Base-by-base conservation (phyloP, 768 basidiomycete genomes). In the Xerocomus brunneocitrinus region DNA sequence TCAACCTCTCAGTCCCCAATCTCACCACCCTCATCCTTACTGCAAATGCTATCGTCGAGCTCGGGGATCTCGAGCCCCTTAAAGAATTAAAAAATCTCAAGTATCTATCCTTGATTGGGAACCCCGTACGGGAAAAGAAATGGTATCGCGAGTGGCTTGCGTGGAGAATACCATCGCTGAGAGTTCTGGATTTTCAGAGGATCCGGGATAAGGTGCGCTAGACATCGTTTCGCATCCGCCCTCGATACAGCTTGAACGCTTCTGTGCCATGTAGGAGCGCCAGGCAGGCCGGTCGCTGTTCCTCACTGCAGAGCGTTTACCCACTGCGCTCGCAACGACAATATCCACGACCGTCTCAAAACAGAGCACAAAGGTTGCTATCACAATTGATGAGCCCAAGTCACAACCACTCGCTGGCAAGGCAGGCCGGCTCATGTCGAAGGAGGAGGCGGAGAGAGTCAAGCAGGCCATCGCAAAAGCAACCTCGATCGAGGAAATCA, bases 81-180 rank as follows among this genome's bases (percentile, higher is more conserved):
- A 88, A 83, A 67, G 87, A 90, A 62, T 70, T 91, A 51, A 83
- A 76, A 66, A 75, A 79, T 35, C 82, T 95, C 60, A 82, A 84
- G 67, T 91, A 85, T 66, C 69, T 95, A 47, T 83, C 83, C 35
- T 72, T 95, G 59, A 61, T 90, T 58, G 91, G 90, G 24, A 90
- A 90, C 62, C 91, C 93, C 51, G 89, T 94, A 31, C 75, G 79
- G 67, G 88, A 93, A 76, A 89, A 89, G 79, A 91, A 92, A 82
- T 91, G 88, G 84, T 95, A 95, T 77, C 89, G 91, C 76, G 90
- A 92, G 76, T 95, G 92, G 92, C 82, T 94, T 77, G 84, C 89
- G 62, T 92, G 84, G 83, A 83, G 85, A 75, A 78, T 92, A 77
- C 84, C 87, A 71, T 79, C 81, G 67, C 80, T 95, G 67, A 85